Conservation (phyloP, 2,329 filamentous ascomycete genomes). For the Botrytis elliptica region DNA sequence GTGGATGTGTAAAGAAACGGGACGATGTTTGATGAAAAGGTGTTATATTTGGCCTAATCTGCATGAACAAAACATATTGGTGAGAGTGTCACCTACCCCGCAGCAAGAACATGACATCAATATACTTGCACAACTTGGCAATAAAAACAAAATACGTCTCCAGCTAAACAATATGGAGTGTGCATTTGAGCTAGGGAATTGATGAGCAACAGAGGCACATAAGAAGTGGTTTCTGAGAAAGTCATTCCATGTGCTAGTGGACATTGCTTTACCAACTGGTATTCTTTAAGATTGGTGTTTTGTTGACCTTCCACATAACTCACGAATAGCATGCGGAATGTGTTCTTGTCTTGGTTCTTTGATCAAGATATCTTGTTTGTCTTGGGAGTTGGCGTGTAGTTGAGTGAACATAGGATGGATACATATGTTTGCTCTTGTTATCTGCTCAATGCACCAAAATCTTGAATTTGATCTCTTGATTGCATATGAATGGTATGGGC, state of each 20-base stretch:
- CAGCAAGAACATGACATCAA: neutral
- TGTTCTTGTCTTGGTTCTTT: neutral
- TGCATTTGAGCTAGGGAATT: neutral
- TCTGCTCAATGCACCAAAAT: neutral
- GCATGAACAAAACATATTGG: neutral
- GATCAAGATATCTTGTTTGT: neutral
- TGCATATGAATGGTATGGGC: neutral
- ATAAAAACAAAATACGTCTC: no score
- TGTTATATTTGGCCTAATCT: neutral
- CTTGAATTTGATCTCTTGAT: neutral
- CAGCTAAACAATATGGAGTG: neutral
- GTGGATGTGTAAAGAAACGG: no score
- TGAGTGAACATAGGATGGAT: neutral
- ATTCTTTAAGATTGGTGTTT: no score
- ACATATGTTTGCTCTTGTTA: neutral
- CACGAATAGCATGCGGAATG: neutral
- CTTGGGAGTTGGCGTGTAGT: neutral
- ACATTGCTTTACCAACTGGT: neutral
- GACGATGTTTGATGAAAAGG: neutral
- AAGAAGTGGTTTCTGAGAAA: neutral
- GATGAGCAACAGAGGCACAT: neutral
- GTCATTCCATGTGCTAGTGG: neutral
- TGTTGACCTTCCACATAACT: neutral
- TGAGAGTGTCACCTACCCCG: conserved; percentile 1
- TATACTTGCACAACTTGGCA: neutral